These are phyloP conservation scores for Leptodermis oblonga DNA, from an alignment of 257 asterid species.

Conservation along the genomic window DNA sequence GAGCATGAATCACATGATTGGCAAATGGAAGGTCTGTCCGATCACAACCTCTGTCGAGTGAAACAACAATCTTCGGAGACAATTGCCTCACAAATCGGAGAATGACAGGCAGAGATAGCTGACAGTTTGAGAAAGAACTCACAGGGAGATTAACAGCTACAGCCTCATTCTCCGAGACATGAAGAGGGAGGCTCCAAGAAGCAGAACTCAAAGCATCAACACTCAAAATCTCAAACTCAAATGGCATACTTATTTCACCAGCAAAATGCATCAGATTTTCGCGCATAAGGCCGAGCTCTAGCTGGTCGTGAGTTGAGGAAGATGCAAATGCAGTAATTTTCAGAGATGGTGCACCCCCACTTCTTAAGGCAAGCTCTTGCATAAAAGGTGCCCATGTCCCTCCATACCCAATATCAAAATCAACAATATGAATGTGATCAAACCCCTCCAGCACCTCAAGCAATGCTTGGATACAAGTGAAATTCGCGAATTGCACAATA, in stretches of 20 bases:
- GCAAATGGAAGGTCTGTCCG: constrained; percentile 90
- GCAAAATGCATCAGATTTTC: constrained; percentile 84
- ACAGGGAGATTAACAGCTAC: constrained; percentile 78
- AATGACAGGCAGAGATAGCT: constrained; percentile 49
- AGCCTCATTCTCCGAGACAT: constrained; percentile 46
- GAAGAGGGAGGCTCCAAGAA: constrained; percentile 60
- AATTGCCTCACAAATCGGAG: constrained; percentile 74
- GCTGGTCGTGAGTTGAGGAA: constrained; percentile 62
- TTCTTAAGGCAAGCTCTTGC: constrained; percentile 82
- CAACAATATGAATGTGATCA: constrained; percentile 66
- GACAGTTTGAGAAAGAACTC: constrained; percentile 50
- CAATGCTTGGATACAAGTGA: constrained; percentile 84
- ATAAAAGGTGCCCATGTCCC: constrained; percentile 96
- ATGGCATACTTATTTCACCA: constrained; percentile 49
- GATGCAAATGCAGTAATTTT: constrained; percentile 80
- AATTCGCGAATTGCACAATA: constrained; percentile 70
- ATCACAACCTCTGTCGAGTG: constrained; percentile 84
- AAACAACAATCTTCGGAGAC: constrained; percentile 78
- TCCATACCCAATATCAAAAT: constrained; percentile 91
- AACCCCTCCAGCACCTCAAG: constrained; percentile 77
- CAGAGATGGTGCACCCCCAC: constrained; percentile 54
- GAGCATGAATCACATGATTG: constrained; percentile 69
- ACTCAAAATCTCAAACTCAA: constrained; percentile 64
- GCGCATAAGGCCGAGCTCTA: constrained; percentile 67
- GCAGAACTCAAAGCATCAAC: constrained; percentile 58